Base-by-base conservation (phyloP, 2,329 filamentous ascomycete genomes). In the Zopfia rhizophila region DNA sequence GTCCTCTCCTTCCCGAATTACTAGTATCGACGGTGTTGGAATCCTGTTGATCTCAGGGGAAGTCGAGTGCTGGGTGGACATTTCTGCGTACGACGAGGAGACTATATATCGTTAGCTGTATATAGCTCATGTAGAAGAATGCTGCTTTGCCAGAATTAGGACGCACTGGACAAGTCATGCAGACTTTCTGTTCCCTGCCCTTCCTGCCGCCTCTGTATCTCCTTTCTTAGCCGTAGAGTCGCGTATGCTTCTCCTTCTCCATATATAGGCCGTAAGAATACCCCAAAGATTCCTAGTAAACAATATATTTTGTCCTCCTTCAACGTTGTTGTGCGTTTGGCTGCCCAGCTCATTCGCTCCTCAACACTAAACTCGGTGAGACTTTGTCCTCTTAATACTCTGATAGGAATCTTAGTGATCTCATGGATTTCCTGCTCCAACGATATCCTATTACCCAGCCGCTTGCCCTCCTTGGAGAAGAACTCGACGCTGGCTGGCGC, bases 301-400 rank as follows among this genome's bases (percentile, higher is more conserved):
- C 53, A 64, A 23, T 63, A 64, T 3, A 51, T 54, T 28, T 35
- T 51, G 27, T 65, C 61, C 35, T 65, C 60, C 12, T 56, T 45
- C 8, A 42, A 2, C 21, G 50, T 60, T 7, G 61, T 65, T 21
- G 37, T 40, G n/a, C 65, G 56, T 12, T 19, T 33, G 3, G 51
- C 53, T 10, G 53, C 53, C 65, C 63, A 68, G n/a, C 45, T 55
- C 42, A 63, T 51, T 42, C 58, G 48, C 22, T 62, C 48, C 6
- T 57, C 45, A 23, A 63, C 35, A 27, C 45, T 56, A 10, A 45
- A 45, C n/a, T 50, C 27, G 7, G 38, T 17, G n/a, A 56, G 54
- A 33, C 28, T 14, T 11, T 30, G 14, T 19, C 27, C 39, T 7
- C 13, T 7, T 19, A 51, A 23, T 1, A 27, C 51, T n/a, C 25